phyloP scores from a whole-genome alignment of 164 flowering plant genomes.

The Pachysandra terminalis region DNA sequence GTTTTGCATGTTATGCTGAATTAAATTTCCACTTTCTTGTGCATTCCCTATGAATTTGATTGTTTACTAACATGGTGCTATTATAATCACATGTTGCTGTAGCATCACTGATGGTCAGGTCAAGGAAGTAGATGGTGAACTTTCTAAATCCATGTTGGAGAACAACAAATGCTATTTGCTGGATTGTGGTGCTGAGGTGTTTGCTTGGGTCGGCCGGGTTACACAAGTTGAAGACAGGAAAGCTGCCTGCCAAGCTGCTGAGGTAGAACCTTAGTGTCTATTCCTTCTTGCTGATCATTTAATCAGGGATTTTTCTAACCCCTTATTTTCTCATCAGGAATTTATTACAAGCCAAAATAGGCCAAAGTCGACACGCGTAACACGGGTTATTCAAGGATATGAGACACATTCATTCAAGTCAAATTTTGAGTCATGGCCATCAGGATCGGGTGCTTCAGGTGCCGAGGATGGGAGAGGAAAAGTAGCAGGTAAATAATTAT shows the following conservation, averaged over 20 bases:
- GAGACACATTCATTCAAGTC: slow-evolving; percentile 91
- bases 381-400: slow-evolving; percentile 92
- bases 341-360: slow-evolving; percentile 74
- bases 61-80: slow-evolving; percentile 7
- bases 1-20: neutral
- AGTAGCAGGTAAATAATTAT: slow-evolving; percentile 77
- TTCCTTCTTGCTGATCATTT: slow-evolving; percentile 5
- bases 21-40: neutral
- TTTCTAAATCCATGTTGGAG: slow-evolving; percentile 79
- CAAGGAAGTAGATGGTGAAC: slow-evolving; percentile 61
- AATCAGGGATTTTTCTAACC: slow-evolving; percentile 10
- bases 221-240: slow-evolving; percentile 97
- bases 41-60: neutral
- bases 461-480: slow-evolving; percentile 97
- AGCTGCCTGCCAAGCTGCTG: slow-evolving; percentile 83
- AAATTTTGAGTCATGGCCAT: slow-evolving; percentile 95
- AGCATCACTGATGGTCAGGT: slow-evolving; percentile 77
- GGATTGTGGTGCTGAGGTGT: slow-evolving; percentile 93
- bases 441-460: slow-evolving; percentile 66
- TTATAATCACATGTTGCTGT: slow-evolving; percentile 24
- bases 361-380: slow-evolving; percentile 80
- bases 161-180: slow-evolving; percentile 83
- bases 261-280: slow-evolving; percentile 46
- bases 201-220: slow-evolving; percentile 98
- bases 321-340: slow-evolving; percentile 43